Evolutionary conservation across 78 protist genomes (phyloP), one percentile per base, ranked within the genome.

Genomic region (Polysphondylium violaceum): DNA sequence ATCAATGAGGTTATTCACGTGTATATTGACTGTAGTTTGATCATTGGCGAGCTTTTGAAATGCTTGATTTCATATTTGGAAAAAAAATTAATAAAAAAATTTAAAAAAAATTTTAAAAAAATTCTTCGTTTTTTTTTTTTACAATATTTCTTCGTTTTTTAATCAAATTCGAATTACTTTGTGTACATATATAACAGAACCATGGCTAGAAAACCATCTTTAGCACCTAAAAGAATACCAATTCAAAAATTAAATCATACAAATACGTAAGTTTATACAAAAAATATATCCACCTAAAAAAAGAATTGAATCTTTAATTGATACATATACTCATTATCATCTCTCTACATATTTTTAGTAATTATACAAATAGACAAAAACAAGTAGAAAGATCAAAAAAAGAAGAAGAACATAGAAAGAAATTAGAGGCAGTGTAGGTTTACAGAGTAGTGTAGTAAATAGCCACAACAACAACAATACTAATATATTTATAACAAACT

Each of bases 361-460:
- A 83, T 35, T 35, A 68, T 40, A 29, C 90, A 40, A 83, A 83
- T 58, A 83, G 71, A 69, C 53, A 83, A 23, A 83, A 69, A 83
- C 90, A 83, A 83, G 31, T 58, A 68, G 67, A 67, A 35, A 83
- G 90, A 83, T 36, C 67, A 23, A 58, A 56, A 50, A 9, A 83
- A 58, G 61, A 69, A 83, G 79, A 41, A 27, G 90, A 69, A 29
- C 64, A 53, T 33, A 67, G 31, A 38, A 83, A 83, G 63, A 69
- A 67, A 83, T 58, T 83, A 83, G 90, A 23, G 12, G 76, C 75
- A 55, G 36, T 83, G 90, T 81, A 68, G 61, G 5, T 59, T 41
- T 41, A 14, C 43, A n/a, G 1, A 19, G 31, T n/a, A 29, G 29
- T 25, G 19, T 59, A 25, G 60, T 4, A 12, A 23, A 55, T 55